These are phyloP conservation scores for Alternaria sp. DNA, from an alignment of 2,329 filamentous ascomycete species.

Conservation along the genomic window DNA sequence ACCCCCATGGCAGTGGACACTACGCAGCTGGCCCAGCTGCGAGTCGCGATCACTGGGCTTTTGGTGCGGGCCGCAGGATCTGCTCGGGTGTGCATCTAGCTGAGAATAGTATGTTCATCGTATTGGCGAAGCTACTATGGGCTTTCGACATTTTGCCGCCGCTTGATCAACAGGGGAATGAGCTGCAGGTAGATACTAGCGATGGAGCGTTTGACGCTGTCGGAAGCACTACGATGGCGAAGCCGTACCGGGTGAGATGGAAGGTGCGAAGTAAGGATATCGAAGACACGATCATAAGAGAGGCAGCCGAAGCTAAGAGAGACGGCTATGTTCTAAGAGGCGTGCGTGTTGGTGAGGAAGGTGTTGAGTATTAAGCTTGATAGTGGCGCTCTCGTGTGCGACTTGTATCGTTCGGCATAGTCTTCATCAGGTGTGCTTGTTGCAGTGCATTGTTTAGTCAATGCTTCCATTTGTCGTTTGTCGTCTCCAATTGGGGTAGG, in stretches of 20 bases:
- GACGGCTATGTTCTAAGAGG: constrained; percentile 47
- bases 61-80: constrained; percentile 56
- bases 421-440: neutral
- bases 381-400: neutral
- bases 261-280: constrained; percentile 34
- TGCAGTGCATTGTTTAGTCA: neutral
- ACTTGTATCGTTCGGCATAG: neutral
- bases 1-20: constrained; percentile 38
- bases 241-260: constrained; percentile 41
- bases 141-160: constrained; percentile 57
- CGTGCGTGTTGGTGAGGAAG: constrained; percentile 40
- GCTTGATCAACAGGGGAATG: constrained; percentile 46
- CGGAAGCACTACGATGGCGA: constrained; percentile 46
- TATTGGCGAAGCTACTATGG: constrained; percentile 57
- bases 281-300: constrained; percentile 30
- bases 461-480: constrained; percentile 9
- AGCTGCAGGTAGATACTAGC: constrained; percentile 47
- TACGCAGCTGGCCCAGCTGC: constrained; percentile 48
- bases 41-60: constrained; percentile 47
- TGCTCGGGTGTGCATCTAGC: constrained; percentile 57
- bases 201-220: constrained; percentile 46
- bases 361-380: constrained; percentile 24
- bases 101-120: constrained; percentile 55
- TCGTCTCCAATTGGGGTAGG: neutral
- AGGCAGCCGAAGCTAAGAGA: constrained; percentile 38